These are phyloP conservation scores for Pulveroboletus frians DNA, from an alignment of 768 basidiomycete genomes.

Conservation along the genomic window DNA sequence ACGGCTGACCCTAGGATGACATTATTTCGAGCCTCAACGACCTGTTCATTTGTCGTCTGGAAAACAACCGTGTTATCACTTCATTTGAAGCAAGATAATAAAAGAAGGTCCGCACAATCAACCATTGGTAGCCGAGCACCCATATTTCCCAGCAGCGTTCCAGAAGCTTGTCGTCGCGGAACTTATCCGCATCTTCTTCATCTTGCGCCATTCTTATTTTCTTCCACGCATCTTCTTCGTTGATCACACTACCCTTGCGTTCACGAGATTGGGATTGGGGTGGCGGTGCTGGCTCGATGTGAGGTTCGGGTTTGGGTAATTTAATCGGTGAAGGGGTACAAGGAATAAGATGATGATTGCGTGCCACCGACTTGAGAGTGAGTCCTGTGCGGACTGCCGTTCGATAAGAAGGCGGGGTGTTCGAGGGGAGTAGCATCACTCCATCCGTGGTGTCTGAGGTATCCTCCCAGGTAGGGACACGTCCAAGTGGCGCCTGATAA, in stretches of 20 bases:
- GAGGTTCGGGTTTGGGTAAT: slow-evolving; percentile 22
- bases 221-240: slow-evolving; percentile 75
- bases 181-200: slow-evolving; percentile 66
- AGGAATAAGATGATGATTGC: slow-evolving; percentile 10
- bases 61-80: slow-evolving; percentile 6
- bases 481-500: slow-evolving; percentile 9
- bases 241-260: slow-evolving; percentile 47
- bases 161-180: slow-evolving; percentile 55
- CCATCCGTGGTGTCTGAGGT: slow-evolving; percentile 36
- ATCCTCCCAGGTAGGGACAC: slow-evolving; percentile 32
- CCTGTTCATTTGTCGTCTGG: slow-evolving; percentile 69
- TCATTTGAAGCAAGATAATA: slow-evolving; percentile 12
- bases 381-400: slow-evolving; percentile 33
- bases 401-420: slow-evolving; percentile 47
- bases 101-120: slow-evolving; percentile 48
- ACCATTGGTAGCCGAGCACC: slow-evolving; percentile 67
- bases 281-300: slow-evolving; percentile 12
- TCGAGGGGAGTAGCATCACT: slow-evolving; percentile 31
- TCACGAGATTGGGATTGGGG: slow-evolving; percentile 33
- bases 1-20: slow-evolving; percentile 55
- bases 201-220: slow-evolving; percentile 67
- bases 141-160: slow-evolving; percentile 75
- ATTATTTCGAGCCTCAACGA: slow-evolving; percentile 62
- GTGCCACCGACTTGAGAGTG: slow-evolving; percentile 13
- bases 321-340: slow-evolving; percentile 30